These are phyloP conservation scores for Dactylellina drechsleri DNA, from an alignment of 2,329 filamentous ascomycete genomes.

Conservation along the genomic window DNA sequence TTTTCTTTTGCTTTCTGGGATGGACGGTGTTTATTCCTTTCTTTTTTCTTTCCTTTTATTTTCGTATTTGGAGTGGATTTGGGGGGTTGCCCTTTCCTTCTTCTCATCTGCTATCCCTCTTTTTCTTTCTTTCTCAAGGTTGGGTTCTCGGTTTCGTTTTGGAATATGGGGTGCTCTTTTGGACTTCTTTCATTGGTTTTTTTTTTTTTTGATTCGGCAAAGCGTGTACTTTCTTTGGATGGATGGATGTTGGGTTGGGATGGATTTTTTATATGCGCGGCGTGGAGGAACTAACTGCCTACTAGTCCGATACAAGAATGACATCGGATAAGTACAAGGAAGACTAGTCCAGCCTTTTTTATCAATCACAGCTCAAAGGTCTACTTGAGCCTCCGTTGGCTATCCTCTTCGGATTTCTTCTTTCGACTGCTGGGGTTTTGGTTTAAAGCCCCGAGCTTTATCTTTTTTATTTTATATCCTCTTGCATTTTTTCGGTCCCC, in stretches of 20 bases:
- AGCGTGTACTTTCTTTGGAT: slow-evolving; percentile 12
- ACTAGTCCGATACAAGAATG: too few relatives aligned
- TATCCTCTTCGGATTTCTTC: too few relatives aligned
- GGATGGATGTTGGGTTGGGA: background rate
- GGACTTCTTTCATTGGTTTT: background rate
- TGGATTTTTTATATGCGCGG: background rate
- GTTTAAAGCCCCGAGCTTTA: too few relatives aligned
- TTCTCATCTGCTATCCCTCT: background rate
- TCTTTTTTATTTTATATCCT: too few relatives aligned
- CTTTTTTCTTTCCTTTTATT: slow-evolving; percentile 8
- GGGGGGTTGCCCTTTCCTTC: background rate
- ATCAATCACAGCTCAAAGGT: too few relatives aligned
- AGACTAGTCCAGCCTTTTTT: too few relatives aligned
- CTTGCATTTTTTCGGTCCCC: too few relatives aligned
- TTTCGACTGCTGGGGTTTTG: too few relatives aligned
- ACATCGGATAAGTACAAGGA: too few relatives aligned
- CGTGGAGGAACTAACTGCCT: too few relatives aligned
- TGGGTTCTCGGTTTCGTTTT: slow-evolving; percentile 14
- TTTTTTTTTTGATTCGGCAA: background rate
- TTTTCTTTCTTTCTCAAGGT: slow-evolving; percentile 7
- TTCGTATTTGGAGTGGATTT: background rate
- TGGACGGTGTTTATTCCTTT: background rate
- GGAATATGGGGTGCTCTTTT: background rate
- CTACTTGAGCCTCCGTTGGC: too few relatives aligned
- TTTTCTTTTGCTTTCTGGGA: slow-evolving; percentile 13